Evolutionary conservation across 345 rosid species (phyloP).

Genomic region (Eucalyptus lansdowneana): DNA sequence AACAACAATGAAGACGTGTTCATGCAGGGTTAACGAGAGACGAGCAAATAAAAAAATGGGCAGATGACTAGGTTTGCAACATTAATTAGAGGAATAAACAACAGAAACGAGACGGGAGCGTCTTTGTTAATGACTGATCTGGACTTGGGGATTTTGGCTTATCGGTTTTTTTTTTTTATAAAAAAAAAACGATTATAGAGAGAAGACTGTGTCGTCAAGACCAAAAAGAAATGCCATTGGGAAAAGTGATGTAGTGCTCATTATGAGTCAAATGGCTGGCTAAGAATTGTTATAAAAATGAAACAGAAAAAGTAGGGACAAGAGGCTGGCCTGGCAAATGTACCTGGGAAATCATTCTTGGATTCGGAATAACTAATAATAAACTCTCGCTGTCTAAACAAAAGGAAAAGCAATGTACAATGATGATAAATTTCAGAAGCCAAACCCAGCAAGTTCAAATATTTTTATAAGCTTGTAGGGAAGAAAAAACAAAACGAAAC

Average conservation of each 20-base stretch:
- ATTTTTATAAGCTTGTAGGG: neutral
- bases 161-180: neutral
- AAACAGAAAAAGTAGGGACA: neutral
- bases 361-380: neutral
- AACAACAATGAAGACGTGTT: neutral
- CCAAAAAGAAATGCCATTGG: neutral
- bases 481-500: neutral
- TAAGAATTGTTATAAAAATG: neutral
- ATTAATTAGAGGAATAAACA: neutral
- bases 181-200: neutral
- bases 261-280: neutral
- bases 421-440: neutral
- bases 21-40: neutral
- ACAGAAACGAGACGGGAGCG: neutral
- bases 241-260: neutral
- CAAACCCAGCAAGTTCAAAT: neutral
- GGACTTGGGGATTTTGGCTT: neutral
- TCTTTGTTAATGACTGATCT: neutral
- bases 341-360: conserved; percentile 11
- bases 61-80: neutral
- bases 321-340: neutral
- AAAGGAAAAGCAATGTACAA: neutral
- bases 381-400: neutral
- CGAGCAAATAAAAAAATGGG: neutral
- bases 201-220: neutral